Evolutionary conservation across 306 rosid genomes (phyloP).

Genomic region (Urtica urens): DNA sequence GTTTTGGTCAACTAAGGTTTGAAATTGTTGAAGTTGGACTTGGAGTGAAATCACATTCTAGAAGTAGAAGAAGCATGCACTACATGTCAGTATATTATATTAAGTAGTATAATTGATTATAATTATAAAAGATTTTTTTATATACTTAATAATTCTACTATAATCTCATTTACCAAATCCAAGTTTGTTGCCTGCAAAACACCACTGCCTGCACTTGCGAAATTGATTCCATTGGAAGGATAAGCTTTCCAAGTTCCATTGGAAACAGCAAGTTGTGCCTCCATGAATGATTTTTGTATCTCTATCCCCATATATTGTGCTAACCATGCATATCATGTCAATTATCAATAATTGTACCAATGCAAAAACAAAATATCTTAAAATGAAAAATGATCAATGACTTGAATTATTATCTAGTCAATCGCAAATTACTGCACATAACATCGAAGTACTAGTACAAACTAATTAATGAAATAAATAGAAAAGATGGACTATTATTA

Average conservation of each 20-base stretch:
- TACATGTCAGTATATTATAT: slow-evolving; percentile 14
- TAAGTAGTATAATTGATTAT: not conserved
- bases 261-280: slow-evolving; percentile 14
- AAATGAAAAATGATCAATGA: too few relatives aligned
- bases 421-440: too few relatives aligned
- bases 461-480: too few relatives aligned
- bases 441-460: too few relatives aligned
- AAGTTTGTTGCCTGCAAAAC: slow-evolving; percentile 14
- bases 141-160: too few relatives aligned
- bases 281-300: slow-evolving; percentile 23
- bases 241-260: slow-evolving; percentile 27
- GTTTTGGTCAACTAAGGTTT: slow-evolving; percentile 18
- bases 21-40: slow-evolving; percentile 23
- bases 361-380: too few relatives aligned
- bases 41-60: slow-evolving; percentile 22
- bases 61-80: too few relatives aligned
- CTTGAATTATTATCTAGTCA: too few relatives aligned
- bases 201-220: slow-evolving; percentile 44
- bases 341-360: too few relatives aligned
- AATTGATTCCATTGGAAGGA: slow-evolving; percentile 34
- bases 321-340: not conserved
- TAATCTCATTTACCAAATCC: slow-evolving; percentile 4
- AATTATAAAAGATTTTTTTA: too few relatives aligned
- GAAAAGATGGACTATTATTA: too few relatives aligned
- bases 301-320: slow-evolving; percentile 28